Evolutionary conservation across 1,284 basidiomycete genomes (phyloP).

Genomic region (Ustilago sp.): DNA sequence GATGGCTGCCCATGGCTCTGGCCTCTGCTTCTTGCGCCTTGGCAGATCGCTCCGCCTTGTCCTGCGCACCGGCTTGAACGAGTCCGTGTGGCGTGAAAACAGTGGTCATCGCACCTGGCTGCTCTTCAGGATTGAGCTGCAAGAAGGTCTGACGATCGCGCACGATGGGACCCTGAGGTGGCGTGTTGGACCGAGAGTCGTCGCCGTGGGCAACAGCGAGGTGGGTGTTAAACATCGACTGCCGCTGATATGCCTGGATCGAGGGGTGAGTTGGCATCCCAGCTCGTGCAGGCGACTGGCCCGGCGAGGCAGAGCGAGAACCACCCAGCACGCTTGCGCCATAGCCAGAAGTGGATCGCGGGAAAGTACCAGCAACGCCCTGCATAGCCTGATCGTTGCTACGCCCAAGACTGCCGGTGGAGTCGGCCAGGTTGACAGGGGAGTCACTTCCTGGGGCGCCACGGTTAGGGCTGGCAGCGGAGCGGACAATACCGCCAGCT

Average conservation of each 20-base stretch:
- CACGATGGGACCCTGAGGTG: constrained; percentile 35
- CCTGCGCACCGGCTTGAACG: constrained; percentile 91
- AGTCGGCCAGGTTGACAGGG: constrained; percentile 35
- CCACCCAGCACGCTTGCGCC: constrained; percentile 24
- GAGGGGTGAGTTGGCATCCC: constrained; percentile 38
- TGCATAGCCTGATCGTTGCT: constrained; percentile 18
- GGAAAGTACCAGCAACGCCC: constrained; percentile 17
- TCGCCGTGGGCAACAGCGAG: constrained; percentile 54
- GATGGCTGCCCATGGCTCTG: constrained; percentile 84
- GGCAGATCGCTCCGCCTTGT: constrained; percentile 93
- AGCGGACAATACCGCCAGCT: constrained; percentile 15
- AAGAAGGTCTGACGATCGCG: constrained; percentile 63
- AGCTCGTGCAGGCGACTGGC: constrained; percentile 27
- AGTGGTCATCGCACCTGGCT: constrained; percentile 64
- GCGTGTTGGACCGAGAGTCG: constrained; percentile 53
- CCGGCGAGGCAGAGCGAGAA: constrained; percentile 38
- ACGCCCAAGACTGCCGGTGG: constrained; percentile 38
- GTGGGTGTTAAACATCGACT: constrained; percentile 60
- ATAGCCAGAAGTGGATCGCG: constrained; percentile 35
- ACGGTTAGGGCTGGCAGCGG: constrained; percentile 32
- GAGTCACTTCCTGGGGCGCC: constrained; percentile 34
- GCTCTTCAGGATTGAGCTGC: constrained; percentile 61
- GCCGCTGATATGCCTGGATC: constrained; percentile 46
- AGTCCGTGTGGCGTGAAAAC: constrained; percentile 92
- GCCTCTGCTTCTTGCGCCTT: constrained; percentile 93